Evolutionary conservation across 805 yeast species (phyloP), one percentile per base, ranked within the genome.

Genomic region (Suhomyces sp.): DNA sequence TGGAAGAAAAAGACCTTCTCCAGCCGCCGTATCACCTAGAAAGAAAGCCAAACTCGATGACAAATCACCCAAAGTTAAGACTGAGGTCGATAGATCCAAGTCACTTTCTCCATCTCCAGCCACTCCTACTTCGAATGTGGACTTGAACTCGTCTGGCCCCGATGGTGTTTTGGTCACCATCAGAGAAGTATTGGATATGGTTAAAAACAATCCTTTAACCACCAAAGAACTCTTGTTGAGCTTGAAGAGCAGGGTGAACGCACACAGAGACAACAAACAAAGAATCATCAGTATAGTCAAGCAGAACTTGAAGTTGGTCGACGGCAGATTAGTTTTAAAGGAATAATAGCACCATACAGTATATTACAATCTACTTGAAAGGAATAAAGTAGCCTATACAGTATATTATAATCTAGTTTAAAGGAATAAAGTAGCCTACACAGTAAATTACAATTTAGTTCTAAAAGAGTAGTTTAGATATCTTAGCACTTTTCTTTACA

Each of bases 101-200:
- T 59, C 70, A 7, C 61, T 63, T 7, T 47, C 65, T 1, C 59
- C 62, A 10, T n/a, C 60, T 13, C 61, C 66, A 22, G 36, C 29
- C 15, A 24, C 38, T 23, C 9, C 45, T 7, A 12, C 13, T 13
- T 35, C 52, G 6, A 40, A 54, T 1, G 56, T 59, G 6, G 76
- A 72, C 57, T 63, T 74, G 55, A 62, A 69, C 53, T 63, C 70
- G 19, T 54, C 76, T 4, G 79, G 79, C 0, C 70, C 72, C 3
- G 71, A 70, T 49, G 69, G 70, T 35, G 66, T 68, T 33, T 65
- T 87, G 46, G 82, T 89, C 15, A 87, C 92, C 0, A 86, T 83
- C 35, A 83, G 80, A 47, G 96, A 90, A 62, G 88, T 92, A 50
- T 79, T 86, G 55, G 76, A 74, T 29, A 79, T 87, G 36, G 84